Evolutionary conservation across 2,329 filamentous ascomycete species (phyloP).

Genomic region (Aspergillus brasiliensis): DNA sequence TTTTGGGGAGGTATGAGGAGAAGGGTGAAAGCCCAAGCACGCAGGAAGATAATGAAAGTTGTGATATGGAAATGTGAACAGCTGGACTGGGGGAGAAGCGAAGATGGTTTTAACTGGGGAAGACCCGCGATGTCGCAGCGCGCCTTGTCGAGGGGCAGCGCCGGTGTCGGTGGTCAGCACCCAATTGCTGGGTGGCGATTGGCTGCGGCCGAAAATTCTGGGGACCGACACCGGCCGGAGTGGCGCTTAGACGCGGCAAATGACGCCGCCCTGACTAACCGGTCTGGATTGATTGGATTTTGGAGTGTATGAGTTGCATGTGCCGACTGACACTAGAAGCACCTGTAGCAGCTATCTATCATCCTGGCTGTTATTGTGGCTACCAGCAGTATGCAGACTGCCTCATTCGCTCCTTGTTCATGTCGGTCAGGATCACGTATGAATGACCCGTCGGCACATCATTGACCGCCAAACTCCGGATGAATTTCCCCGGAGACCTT

Average conservation of each 20-base stretch:
- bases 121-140: constrained; percentile 39
- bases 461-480: not conserved
- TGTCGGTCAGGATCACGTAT: not conserved
- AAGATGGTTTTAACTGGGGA: constrained; percentile 26
- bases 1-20: not conserved
- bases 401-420: not conserved
- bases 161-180: constrained; percentile 43
- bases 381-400: not conserved
- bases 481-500: not conserved
- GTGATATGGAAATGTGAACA: not conserved
- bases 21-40: constrained; percentile 13
- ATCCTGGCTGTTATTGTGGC: not conserved
- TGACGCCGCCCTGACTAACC: constrained; percentile 13
- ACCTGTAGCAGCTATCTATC: not conserved
- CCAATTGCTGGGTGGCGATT: constrained; percentile 30
- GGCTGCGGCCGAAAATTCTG: constrained; percentile 16
- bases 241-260: constrained; percentile 19
- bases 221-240: constrained; percentile 12
- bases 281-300: constrained; percentile 13
- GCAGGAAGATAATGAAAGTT: not conserved
- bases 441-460: not conserved
- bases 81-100: not conserved
- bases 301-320: not conserved
- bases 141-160: constrained; percentile 32
- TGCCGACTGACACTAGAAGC: not conserved